A percentile compares a stretch with the other conserved stretches of the same genome.
Evolutionary conservation across 2,329 filamentous ascomycete genomes (phyloP).

Genomic region (Paecilomyces dactylethromorphus): DNA sequence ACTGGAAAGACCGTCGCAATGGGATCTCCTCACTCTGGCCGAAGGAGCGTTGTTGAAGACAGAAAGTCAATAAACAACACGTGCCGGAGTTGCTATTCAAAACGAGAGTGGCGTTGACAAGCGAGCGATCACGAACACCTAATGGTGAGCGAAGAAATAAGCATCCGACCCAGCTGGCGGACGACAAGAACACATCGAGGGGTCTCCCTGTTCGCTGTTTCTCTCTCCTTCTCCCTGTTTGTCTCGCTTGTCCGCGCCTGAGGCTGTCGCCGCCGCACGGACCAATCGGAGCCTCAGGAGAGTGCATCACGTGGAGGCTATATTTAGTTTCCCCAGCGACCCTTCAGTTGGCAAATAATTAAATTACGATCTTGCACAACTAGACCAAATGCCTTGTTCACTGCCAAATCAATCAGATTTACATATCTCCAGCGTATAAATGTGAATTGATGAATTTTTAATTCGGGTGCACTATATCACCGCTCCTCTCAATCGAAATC

Average conservation of each 20-base stretch:
- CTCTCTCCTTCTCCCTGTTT: not conserved
- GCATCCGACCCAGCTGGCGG: not conserved
- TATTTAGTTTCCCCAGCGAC: constrained; percentile 1
- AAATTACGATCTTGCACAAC: too few species aligned
- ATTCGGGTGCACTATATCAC: too few species aligned
- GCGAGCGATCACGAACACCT: not conserved
- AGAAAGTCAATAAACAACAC: not conserved
- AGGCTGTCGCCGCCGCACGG: not conserved
- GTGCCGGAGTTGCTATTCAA: not conserved
- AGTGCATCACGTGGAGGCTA: not conserved
- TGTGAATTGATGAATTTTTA: too few species aligned
- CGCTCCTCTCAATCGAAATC: too few species aligned
- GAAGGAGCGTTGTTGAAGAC: not conserved
- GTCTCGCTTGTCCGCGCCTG: not conserved
- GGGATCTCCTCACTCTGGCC: not conserved
- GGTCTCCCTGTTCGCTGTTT: not conserved
- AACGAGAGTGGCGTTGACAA: not conserved
- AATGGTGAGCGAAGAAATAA: not conserved
- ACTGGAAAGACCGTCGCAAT: not conserved
- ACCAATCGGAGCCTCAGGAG: not conserved
- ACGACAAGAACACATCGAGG: not conserved
- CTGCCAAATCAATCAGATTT: too few species aligned
- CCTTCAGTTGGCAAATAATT: not conserved
- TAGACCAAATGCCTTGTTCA: too few species aligned
- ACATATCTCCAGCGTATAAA: too few species aligned